Base-by-base conservation (phyloP, 1,284 basidiomycete species). In the Meira nashicola region DNA sequence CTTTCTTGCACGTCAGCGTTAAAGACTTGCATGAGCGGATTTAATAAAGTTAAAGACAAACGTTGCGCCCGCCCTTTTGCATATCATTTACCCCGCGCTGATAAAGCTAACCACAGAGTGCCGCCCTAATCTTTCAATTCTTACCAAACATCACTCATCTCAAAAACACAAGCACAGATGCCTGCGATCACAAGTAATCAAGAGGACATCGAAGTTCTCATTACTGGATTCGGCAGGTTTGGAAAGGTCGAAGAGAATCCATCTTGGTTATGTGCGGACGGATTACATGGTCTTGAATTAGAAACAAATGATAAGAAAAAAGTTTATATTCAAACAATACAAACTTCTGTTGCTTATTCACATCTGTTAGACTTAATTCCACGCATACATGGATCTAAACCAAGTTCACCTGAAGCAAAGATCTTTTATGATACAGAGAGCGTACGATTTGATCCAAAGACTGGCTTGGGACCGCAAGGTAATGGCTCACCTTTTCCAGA, bases 161-260 rank as follows among this genome's bases (percentile, higher is more conserved):
- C 8, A 3, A 33, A 33, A 33, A 33, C 3, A 33, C 28, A 33
- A 33, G n/a, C 28, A 33, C 28, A 33, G 8, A 33, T 33, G 28
- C 28, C 28, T 33, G 28, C 28, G 3, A 33, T 33, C 11, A 19
- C 3, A 43, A 43, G 11, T 6, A n/a, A 23, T 25, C 17, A 19
- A 48, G 46, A 25, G 8, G 55, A 56, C 44, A 39, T 46, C 9
- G 39, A 61, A 39, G 55, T 61, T 33, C 59, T 61, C n/a, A 46
- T 61, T n/a, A 61, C 59, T 17, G 59, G 59, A 12, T 61, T 59
- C 21, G 57, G 57, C 5, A 52, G 57, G 57, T 57, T 54, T 33
- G 21, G 21, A 19, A n/a, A 28, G 17, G 21, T 40, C 14, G n/a
- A 15, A 11, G n/a, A n/a, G 17, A 61, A 61, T 39, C 59, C 59